Conservation (phyloP, 179 eudicot genomes). For the Actinidia chinensis region DNA sequence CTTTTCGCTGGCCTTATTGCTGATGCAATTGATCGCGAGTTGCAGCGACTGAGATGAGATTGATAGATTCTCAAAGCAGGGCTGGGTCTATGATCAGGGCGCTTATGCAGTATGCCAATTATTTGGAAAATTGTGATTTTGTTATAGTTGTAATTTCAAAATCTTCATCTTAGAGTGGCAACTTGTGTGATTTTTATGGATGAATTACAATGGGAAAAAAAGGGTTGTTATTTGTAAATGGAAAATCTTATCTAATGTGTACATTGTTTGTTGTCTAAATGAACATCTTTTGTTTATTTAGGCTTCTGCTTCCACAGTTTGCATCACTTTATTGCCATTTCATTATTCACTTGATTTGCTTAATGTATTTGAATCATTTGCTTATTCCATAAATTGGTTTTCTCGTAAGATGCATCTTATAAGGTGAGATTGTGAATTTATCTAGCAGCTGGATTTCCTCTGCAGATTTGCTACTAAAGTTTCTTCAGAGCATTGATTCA, state of each 20-base stretch:
- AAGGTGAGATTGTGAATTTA: not conserved
- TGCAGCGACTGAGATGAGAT: slow-evolving; percentile 55
- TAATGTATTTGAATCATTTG: not conserved
- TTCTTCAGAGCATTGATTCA: too few species aligned
- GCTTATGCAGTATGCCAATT: not conserved
- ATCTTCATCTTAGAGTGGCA: not conserved
- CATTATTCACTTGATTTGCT: not conserved
- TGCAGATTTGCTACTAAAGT: too few species aligned
- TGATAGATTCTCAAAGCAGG: slow-evolving; percentile 60
- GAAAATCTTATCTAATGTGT: not conserved
- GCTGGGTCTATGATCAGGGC: not conserved
- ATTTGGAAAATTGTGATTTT: not conserved
- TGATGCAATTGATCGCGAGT: slow-evolving; percentile 52
- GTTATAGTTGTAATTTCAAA: not conserved
- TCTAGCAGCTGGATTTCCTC: too few species aligned
- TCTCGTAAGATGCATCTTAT: too few species aligned
- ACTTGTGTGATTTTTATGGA: not conserved
- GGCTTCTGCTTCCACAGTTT: not conserved
- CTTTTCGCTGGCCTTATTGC: slow-evolving; percentile 37
- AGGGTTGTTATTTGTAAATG: too few species aligned
- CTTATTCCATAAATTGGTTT: too few species aligned
- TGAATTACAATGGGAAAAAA: too few species aligned
- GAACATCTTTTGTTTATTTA: not conserved
- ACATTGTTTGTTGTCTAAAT: not conserved
- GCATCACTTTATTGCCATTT: not conserved